phyloP scores from a whole-genome alignment of 2,329 filamentous ascomycete genomes.

The Corinectria fuckeliana region DNA sequence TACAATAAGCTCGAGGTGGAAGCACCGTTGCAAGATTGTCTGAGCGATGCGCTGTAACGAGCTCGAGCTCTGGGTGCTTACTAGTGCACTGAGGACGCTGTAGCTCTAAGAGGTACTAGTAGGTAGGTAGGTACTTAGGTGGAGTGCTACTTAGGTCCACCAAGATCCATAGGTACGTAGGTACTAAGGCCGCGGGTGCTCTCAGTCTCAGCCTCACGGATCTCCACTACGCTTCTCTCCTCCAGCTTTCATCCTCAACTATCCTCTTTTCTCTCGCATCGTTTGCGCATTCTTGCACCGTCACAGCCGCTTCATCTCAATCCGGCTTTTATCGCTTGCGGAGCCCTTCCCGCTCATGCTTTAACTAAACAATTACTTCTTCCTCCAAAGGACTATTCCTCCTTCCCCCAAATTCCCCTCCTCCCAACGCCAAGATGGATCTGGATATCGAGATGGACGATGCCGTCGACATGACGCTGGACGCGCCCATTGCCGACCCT shows the following conservation, averaged over 20 bases:
- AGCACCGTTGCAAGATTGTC: not conserved
- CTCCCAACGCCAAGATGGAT: constrained; percentile 61
- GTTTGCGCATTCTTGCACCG: not conserved
- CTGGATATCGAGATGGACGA: constrained; percentile 76
- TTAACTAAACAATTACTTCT: not conserved
- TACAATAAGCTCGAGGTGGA: not conserved
- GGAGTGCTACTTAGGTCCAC: not conserved
- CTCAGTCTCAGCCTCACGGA: constrained; percentile 7
- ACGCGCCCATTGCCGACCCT: constrained; percentile 37
- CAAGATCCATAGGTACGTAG: no score
- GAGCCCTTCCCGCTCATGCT: not conserved
- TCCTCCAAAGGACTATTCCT: not conserved
- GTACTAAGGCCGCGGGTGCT: not conserved
- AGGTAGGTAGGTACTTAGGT: not conserved
- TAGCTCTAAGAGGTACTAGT: not conserved
- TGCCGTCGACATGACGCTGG: constrained; percentile 49
- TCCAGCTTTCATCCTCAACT: constrained; percentile 3
- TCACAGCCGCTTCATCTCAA: not conserved
- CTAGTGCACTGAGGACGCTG: not conserved
- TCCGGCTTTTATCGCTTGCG: not conserved
- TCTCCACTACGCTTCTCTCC: constrained; percentile 1
- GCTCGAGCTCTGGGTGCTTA: not conserved
- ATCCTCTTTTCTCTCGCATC: not conserved
- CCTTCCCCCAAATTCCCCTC: not conserved
- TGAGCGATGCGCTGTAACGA: not conserved